Evolutionary conservation across 2,329 filamentous ascomycete genomes (phyloP), one percentile per base, ranked within the genome.

Genomic region (Verticillium klebahnii): DNA sequence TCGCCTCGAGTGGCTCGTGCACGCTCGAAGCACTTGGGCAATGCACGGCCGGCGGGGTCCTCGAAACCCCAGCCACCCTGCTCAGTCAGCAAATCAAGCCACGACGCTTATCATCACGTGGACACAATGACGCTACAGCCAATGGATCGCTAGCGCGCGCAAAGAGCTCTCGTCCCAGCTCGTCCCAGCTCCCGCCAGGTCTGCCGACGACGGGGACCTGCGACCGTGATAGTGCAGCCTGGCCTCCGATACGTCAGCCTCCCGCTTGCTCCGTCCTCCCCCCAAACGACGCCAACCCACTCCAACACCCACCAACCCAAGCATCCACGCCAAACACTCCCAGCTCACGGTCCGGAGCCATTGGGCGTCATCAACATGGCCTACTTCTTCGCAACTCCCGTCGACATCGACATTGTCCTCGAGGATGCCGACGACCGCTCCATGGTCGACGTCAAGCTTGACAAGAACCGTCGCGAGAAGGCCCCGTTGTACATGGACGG

Each of bases 321-420:
- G 8, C 19, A 23, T 14, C 45, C 45, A 25, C 19, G 6, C 45
- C 9, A 52, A 52, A 8, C 45, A n/a, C 12, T 19, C 5, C 19
- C 9, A 52, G 19, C 3, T 23, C 7, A 19, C 45, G 45, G 45
- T 52, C n/a, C 45, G 45, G n/a, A 23, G 45, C 19, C n/a, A 52
- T 52, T 52, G 45, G 45, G 45, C 45, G 11, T 23, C 31, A 56
- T 56, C 71, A 75, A 67, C 69, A 97, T 98, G 95, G 96, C 95
- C 69, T 96, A 96, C 81, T 96, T 96, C 82, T 99, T 98, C 82
- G 93, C 93, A 69, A 97, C 94, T 63, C 95, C 95, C 60, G 91
- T 99, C 78, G 95, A 99, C 79, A 99, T 99, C 80, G 95, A 99
- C 81, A 90, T 99, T 74, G 93, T 98, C 71, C 92, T 99, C 70